Base-by-base conservation (phyloP, 1,284 basidiomycete species). In the Gymnopus androsaceus region DNA sequence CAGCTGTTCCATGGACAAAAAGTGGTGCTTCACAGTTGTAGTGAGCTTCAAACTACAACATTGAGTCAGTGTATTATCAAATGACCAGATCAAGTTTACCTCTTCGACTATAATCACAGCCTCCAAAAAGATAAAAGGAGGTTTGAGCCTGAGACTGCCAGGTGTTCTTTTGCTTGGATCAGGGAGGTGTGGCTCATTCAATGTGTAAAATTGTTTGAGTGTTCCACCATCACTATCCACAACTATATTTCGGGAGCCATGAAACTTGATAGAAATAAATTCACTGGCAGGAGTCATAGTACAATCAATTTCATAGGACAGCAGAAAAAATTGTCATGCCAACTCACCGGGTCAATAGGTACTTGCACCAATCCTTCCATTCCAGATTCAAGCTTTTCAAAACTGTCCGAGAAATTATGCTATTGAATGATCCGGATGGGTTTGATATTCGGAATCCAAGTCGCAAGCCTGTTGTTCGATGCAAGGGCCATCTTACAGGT, bases 351-450 rank as follows among this genome's bases (percentile, higher is more conserved):
- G 31, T 33, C 31, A 33, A 14, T 33, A 14, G 31, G 14, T 33
- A 33, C 14, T 33, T 33, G 14, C 31, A 33, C 31, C 31, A 33
- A 6, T 33, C 7, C 14, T 33, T 33, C 31, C 31, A 33, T 33
- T 6, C 14, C 6, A 14, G 6, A 14, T 33, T 33, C 31, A 33
- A 33, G 7, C 6, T 33, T 33, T 33, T 14, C 31, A 33, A 33
- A 14, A 45, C 40, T 7, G 28, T 60, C 19, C 56, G 52, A 2
- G 19, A 33, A 12, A 34, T 58, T 11, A 60, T 60, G 42, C 46
- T 63, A 11, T 60, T 54, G 37, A 51, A 60, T 17, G 51, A 54
- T 42, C 59, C 59, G 0, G 42, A 38, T 4, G 53, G 37, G 4
- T 27, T 51, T 17, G 34, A 51, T 25, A 19, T 25, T 3, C 34